A percentile compares a stretch with the other conserved stretches of the same genome.
Evolutionary conservation across 371 early-diverging fungal genomes (phyloP).

Genomic region (Dinochytrium kinnereticum): DNA sequence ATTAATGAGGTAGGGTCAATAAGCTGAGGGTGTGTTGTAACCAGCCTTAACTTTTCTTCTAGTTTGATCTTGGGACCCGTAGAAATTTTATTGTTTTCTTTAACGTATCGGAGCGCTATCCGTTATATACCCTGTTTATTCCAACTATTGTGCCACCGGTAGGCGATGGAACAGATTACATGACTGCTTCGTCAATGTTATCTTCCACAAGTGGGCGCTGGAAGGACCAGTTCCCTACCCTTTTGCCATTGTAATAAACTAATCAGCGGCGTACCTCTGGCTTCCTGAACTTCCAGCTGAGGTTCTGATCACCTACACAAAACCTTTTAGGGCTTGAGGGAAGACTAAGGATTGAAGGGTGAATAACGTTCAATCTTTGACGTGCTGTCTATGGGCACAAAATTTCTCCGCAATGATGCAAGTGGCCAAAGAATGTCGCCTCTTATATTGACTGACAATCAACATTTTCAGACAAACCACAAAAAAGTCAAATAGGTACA

Average conservation of each 20-base stretch:
- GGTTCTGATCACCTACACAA: no score
- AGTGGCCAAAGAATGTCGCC: no score
- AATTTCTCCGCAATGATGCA: no score
- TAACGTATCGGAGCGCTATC: slow-evolving; percentile 30
- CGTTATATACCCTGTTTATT: background rate
- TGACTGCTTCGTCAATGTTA: background rate
- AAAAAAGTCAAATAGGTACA: no score
- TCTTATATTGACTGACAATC: no score
- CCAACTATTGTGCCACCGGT: slow-evolving; percentile 2
- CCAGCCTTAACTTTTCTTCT: background rate
- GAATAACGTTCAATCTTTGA: no score
- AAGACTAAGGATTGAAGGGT: no score
- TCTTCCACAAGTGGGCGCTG: background rate
- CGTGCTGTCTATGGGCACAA: no score
- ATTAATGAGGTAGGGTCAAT: slow-evolving; percentile 32
- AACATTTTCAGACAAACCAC: no score
- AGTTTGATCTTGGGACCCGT: slow-evolving; percentile 51
- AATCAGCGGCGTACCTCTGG: no score
- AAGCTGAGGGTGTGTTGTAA: background rate
- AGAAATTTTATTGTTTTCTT: slow-evolving; percentile 49
- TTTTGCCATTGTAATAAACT: background rate
- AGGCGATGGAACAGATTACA: background rate
- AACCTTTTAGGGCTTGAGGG: no score
- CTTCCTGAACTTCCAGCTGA: no score
- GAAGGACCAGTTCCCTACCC: background rate